Evolutionary conservation across 768 basidiomycete species (phyloP).

Genomic region (Mrakia frigida): DNA sequence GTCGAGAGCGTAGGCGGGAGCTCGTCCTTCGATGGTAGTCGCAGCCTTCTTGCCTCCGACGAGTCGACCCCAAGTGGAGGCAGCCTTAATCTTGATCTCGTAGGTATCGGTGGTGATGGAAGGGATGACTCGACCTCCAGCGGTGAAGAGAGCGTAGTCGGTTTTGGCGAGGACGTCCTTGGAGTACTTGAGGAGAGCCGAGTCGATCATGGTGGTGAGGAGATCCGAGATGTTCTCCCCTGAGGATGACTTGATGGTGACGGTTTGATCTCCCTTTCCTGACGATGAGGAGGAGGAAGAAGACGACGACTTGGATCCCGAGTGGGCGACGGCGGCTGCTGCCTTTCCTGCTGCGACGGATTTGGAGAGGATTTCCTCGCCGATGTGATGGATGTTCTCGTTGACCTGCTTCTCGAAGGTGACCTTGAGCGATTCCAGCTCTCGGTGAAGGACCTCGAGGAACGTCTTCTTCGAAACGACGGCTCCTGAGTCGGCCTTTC

Average conservation of each 20-base stretch:
- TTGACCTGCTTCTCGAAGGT: conserved; percentile 35
- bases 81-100: conserved; percentile 48
- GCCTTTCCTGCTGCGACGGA: conserved; percentile 29
- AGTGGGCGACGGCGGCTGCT: not conserved
- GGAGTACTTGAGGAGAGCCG: conserved; percentile 61
- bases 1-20: conserved; percentile 82
- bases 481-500: conserved; percentile 37
- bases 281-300: not conserved
- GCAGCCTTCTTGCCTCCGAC: conserved; percentile 37
- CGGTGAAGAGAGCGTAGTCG: conserved; percentile 80
- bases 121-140: conserved; percentile 74
- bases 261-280: not conserved
- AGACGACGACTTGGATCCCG: not conserved
- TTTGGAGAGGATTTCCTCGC: conserved; percentile 36
- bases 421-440: conserved; percentile 40
- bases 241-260: not conserved
- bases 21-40: conserved; percentile 54
- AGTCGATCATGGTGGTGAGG: conserved; percentile 69
- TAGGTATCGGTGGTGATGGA: conserved; percentile 75
- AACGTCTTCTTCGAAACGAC: conserved; percentile 43
- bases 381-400: conserved; percentile 37
- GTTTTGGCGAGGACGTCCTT: conserved; percentile 76
- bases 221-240: conserved; percentile 49
- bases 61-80: conserved; percentile 6
- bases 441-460: conserved; percentile 42